phyloP scores from a whole-genome alignment of 176 grass and related monocot genomes.

The Neostapfia colusana region DNA sequence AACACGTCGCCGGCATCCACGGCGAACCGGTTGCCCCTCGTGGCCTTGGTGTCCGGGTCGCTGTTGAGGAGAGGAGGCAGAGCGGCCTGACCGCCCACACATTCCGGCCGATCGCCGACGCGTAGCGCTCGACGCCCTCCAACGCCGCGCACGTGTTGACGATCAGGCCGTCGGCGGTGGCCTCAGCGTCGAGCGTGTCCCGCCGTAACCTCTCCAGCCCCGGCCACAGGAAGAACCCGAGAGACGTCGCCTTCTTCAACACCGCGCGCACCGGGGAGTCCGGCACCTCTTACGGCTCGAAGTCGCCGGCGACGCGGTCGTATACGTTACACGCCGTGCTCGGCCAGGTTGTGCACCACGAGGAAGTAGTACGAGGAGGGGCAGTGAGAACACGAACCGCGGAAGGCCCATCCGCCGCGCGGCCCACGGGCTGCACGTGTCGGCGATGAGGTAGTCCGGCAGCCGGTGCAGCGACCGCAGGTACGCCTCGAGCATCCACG shows the following conservation, averaged over 20 bases:
- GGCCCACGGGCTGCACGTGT: conserved; percentile 34
- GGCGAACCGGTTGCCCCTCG: conserved; percentile 34
- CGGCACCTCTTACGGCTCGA: conserved; percentile 48
- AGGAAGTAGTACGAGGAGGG: conserved; percentile 37
- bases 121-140: conserved; percentile 43
- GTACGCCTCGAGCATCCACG: conserved; percentile 34
- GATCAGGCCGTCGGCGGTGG: conserved; percentile 42
- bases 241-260: conserved; percentile 35
- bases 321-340: conserved; percentile 13
- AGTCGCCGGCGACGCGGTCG: conserved; percentile 28
- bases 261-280: conserved; percentile 23
- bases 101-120: conserved; percentile 35
- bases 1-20: conserved; percentile 20
- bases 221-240: conserved; percentile 41
- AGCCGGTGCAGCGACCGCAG: conserved; percentile 25
- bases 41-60: conserved; percentile 3
- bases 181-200: conserved; percentile 47
- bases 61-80: conserved; percentile 38
- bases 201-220: conserved; percentile 37
- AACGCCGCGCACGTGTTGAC: conserved; percentile 52
- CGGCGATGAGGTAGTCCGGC: conserved; percentile 48
- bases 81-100: conserved; percentile 57
- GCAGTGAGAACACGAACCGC: conserved; percentile 41
- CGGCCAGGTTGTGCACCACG: conserved; percentile 4
- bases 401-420: conserved; percentile 31